Evolutionary conservation across 495 filamentous ascomycete species (phyloP), one percentile per base, ranked within the genome.

Genomic region (Rusavskia elegans): DNA sequence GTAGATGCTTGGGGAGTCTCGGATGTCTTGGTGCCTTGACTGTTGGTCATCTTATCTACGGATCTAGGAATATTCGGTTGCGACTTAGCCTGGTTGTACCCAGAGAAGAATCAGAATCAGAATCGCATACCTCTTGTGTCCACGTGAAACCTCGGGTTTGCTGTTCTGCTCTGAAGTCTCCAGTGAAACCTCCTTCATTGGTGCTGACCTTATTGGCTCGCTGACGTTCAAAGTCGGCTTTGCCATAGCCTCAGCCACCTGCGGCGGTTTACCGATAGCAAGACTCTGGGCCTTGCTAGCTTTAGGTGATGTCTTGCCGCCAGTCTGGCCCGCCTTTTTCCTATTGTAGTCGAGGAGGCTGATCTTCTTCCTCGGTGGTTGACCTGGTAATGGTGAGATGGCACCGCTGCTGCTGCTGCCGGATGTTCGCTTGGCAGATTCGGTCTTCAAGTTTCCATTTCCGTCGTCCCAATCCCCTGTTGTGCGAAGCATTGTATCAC

Each of bases 401-500:
- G 60, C 59, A 20, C 63, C 65, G 59, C 63, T 72, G 27, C 53
- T 54, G 51, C 53, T 54, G 50, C 63, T 63, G 20, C 48, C 55
- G 17, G 67, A 60, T 42, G 59, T 55, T 41, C 57, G 61, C 57
- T 71, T 71, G 45, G 63, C 45, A 13, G 53, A 36, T 27, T 73
- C 69, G 54, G 69, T 66, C 63, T 74, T 70, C 54, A 72, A 66
- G 62, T 61, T 63, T 51, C 70, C 74, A 32, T 68, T 65, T 46
- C 67, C 69, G 59, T 75, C 72, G 19, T 73, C 73, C 74, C 74
- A 77, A 53, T 73, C 71, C 30, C 74, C 74, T 50, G 73, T 65
- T 17, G 71, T 67, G 42, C 66, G 61, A 44, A 76, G 58, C 48
- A 77, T 57, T 2, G 69, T 70, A 54, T 76, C 71, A 32, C 61